Conservation (phyloP, 306 rosid species). For the Medicago lupulina region DNA sequence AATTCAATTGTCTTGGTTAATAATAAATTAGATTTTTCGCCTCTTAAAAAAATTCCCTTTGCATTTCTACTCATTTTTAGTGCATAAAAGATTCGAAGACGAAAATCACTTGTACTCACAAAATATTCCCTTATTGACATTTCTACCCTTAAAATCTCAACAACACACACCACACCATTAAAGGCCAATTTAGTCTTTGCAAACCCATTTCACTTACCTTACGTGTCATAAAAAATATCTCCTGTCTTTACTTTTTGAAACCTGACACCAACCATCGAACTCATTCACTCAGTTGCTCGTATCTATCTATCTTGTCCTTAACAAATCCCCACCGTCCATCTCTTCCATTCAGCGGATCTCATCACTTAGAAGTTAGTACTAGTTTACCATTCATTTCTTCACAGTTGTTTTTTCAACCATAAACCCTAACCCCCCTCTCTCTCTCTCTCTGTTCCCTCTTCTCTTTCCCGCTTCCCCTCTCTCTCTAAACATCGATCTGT, state of each 20-base stretch:
- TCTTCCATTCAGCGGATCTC: not conserved
- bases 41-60: too few species aligned
- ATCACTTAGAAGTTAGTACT: too few species aligned
- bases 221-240: not conserved
- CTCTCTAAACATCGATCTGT: conserved; percentile 32
- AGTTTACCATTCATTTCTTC: not conserved
- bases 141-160: not conserved
- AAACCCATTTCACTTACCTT: not conserved
- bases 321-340: not conserved
- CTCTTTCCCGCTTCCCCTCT: conserved; percentile 29
- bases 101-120: not conserved
- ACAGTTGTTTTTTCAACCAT: not conserved
- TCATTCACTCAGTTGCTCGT: not conserved
- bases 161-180: not conserved
- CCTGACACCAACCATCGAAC: not conserved
- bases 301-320: not conserved
- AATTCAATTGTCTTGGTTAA: too few species aligned
- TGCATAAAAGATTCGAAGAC: too few species aligned
- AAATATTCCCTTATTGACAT: not conserved
- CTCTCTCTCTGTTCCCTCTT: conserved; percentile 15
- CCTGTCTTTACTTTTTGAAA: not conserved
- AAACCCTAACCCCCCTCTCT: conserved; percentile 4
- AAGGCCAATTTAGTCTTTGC: not conserved
- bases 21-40: too few species aligned
- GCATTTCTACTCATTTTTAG: too few species aligned